phyloP scores from a whole-genome alignment of 768 basidiomycete species.

The Termitomyces sp. region DNA sequence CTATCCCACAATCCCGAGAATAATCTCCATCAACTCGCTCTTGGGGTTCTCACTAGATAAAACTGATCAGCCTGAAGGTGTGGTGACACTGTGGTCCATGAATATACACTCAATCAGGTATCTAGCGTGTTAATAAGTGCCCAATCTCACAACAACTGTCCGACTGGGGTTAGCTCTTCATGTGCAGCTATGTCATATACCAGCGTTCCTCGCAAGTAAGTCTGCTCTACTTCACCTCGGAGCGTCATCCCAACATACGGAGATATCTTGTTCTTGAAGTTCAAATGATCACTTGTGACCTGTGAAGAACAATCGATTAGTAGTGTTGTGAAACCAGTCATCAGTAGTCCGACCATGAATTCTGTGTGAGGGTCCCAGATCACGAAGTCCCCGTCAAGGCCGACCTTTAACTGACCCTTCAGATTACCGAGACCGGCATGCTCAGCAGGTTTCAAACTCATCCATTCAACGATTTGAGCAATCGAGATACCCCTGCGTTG shows the following conservation, averaged over 20 bases:
- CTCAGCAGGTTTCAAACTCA: constrained; percentile 65
- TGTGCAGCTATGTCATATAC: constrained; percentile 53
- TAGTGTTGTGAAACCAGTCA: neutral
- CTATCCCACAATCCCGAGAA: neutral
- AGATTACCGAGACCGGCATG: constrained; percentile 68
- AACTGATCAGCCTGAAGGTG: neutral
- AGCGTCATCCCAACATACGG: constrained; percentile 81
- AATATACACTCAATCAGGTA: neutral
- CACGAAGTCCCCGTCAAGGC: constrained; percentile 83
- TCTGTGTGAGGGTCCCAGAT: constrained; percentile 71
- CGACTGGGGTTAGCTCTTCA: constrained; percentile 29
- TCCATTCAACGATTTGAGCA: constrained; percentile 71
- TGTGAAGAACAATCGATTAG: constrained; percentile 24
- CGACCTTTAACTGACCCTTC: constrained; percentile 75
- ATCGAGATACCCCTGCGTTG: constrained; percentile 55
- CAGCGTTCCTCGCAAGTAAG: constrained; percentile 73
- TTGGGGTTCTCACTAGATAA: neutral
- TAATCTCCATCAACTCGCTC: neutral
- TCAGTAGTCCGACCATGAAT: constrained; percentile 32
- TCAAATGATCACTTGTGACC: constrained; percentile 70
- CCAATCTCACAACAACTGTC: constrained; percentile 32
- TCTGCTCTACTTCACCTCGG: constrained; percentile 69
- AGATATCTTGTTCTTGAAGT: constrained; percentile 93
- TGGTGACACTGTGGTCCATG: neutral
- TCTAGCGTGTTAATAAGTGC: neutral